Evolutionary conservation across 148 eudicot genomes (phyloP).

Genomic region (Polygonum aviculare): DNA sequence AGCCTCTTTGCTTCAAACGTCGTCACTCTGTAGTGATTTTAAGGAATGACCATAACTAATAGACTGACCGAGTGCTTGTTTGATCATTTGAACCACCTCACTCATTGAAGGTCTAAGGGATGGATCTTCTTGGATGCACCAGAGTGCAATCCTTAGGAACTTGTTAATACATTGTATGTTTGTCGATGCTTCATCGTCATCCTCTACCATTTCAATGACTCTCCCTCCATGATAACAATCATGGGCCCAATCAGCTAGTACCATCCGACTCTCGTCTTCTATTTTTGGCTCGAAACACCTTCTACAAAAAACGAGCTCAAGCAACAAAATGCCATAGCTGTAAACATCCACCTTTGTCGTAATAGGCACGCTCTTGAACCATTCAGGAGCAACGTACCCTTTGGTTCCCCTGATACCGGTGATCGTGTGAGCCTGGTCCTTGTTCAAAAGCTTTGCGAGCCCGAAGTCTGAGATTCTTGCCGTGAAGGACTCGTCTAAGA

Average conservation of each 20-base stretch:
- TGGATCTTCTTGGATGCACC: slow-evolving; percentile 44
- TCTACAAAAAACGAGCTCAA: slow-evolving; percentile 36
- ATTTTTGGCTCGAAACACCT: slow-evolving; percentile 11
- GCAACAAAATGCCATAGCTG: slow-evolving; percentile 39
- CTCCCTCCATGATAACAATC: slow-evolving; percentile 23
- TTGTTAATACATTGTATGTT: slow-evolving; percentile 2
- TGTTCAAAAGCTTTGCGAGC: slow-evolving; percentile 42
- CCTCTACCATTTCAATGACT: neutral
- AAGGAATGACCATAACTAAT: neutral
- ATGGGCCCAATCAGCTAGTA: slow-evolving; percentile 32
- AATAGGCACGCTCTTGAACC: slow-evolving; percentile 48
- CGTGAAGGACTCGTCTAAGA: slow-evolving; percentile 32
- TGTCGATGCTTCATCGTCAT: slow-evolving; percentile 11
- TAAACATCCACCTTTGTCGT: slow-evolving; percentile 48
- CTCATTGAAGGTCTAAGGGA: slow-evolving; percentile 32
- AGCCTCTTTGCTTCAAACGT: neutral
- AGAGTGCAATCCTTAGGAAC: slow-evolving; percentile 23
- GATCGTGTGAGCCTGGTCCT: slow-evolving; percentile 35
- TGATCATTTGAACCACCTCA: slow-evolving; percentile 24
- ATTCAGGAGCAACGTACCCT: slow-evolving; percentile 72
- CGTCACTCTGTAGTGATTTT: neutral
- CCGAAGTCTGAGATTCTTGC: slow-evolving; percentile 57
- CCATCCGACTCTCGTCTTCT: slow-evolving; percentile 13
- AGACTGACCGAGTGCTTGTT: slow-evolving; percentile 22
- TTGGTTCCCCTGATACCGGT: slow-evolving; percentile 55